Conservation (phyloP, 768 basidiomycete genomes). For the Leucosporidium creatinivorum region DNA sequence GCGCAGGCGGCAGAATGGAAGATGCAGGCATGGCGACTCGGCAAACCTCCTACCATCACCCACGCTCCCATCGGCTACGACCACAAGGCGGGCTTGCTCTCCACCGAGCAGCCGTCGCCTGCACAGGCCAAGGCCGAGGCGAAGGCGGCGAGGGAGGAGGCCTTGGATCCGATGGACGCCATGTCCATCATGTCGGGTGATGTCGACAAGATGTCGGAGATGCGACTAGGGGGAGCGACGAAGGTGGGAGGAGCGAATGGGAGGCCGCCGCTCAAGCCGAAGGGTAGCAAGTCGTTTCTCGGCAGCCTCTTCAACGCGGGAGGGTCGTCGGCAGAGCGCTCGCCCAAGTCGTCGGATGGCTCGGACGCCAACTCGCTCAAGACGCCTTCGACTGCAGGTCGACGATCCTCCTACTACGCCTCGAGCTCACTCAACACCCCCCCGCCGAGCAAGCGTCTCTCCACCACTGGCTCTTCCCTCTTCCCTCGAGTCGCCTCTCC, state of each 20-base stretch:
- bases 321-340: background rate
- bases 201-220: background rate
- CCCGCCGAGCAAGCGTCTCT: background rate
- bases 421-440: background rate
- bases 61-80: background rate
- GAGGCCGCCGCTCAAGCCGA: background rate
- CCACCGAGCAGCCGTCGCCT: background rate
- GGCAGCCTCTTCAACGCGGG: slow-evolving; percentile 12
- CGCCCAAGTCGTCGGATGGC: background rate
- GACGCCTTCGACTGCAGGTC: background rate
- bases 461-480: background rate
- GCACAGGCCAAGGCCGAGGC: no score
- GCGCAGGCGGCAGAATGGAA: slow-evolving; percentile 98
- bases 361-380: background rate
- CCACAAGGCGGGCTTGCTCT: background rate
- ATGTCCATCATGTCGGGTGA: background rate
- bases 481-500: background rate
- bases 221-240: background rate
- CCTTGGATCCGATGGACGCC: no score
- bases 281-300: slow-evolving; percentile 9
- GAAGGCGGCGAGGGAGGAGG: no score
- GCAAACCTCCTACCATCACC: slow-evolving; percentile 73
- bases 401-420: slow-evolving; percentile 8
- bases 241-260: background rate
- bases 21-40: slow-evolving; percentile 91